These are phyloP conservation scores for Globisporangium nunn DNA, from an alignment of 352 stramenopile species.

Conservation along the genomic window DNA sequence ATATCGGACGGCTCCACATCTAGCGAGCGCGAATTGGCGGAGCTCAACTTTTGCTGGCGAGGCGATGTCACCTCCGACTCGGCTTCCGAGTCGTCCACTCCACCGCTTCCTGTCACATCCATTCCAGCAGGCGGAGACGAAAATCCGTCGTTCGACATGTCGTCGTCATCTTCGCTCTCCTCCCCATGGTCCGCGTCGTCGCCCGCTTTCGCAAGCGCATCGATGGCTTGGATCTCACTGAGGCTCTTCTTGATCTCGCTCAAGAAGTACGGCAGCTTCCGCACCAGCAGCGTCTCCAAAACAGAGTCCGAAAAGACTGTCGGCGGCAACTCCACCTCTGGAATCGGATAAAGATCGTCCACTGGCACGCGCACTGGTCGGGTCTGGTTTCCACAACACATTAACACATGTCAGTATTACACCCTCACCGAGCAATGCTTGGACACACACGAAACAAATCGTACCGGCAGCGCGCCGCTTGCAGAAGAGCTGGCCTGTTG, in stretches of 20 bases:
- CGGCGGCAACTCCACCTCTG: slow-evolving; percentile 66
- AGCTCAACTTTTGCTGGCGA: slow-evolving; percentile 16
- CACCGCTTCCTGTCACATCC: slow-evolving; percentile 32
- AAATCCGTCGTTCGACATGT: slow-evolving; percentile 84
- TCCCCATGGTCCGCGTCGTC: slow-evolving; percentile 28
- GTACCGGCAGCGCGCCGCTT: slow-evolving; percentile 38
- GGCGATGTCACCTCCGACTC: slow-evolving; percentile 39
- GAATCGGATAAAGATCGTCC: slow-evolving; percentile 71
- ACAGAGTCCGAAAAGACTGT: slow-evolving; percentile 66
- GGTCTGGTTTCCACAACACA: slow-evolving; percentile 23
- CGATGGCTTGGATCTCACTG: slow-evolving; percentile 37
- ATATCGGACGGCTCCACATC: slow-evolving; percentile 43
- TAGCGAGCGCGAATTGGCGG: slow-evolving; percentile 3
- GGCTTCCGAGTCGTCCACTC: slow-evolving; percentile 50
- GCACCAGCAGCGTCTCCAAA: slow-evolving; percentile 54
- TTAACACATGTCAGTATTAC: neutral
- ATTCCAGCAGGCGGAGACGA: slow-evolving; percentile 58
- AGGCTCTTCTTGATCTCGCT: slow-evolving; percentile 73
- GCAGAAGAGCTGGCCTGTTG: slow-evolving; percentile 25
- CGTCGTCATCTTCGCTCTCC: slow-evolving; percentile 73
- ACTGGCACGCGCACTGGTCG: slow-evolving; percentile 76
- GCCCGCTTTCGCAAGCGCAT: slow-evolving; percentile 29
- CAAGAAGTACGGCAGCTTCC: slow-evolving; percentile 74
- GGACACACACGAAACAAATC: slow-evolving; percentile 5
- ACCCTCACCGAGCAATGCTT: no score